Evolutionary conservation across 202 grass and related monocot genomes (phyloP), one percentile per base, ranked within the genome.

Genomic region (Digitaria exilis): DNA sequence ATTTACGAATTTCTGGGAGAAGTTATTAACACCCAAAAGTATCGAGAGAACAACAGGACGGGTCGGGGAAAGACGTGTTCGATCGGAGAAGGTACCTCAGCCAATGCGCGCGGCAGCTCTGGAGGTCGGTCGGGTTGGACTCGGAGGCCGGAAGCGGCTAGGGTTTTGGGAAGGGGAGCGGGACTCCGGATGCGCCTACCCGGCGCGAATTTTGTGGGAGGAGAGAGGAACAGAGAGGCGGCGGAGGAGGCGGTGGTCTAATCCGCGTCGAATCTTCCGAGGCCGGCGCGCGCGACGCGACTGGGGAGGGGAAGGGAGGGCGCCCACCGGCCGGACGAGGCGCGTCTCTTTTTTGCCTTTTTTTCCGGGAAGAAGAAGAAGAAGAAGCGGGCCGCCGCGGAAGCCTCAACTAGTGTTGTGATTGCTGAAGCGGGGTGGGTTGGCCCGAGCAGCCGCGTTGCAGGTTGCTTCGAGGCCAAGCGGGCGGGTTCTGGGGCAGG

Each of bases 141-240:
- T 65, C 18, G 66, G 29, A 15, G 21, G 65, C 9, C 28, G 42
- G 51, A 75, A 51, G 46, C 64, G 39, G 70, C 43, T 88, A 88
- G 81, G 81, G 69, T 88, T 88, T 75, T 43, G 79, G 62, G 28
- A 21, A 21, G 72, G 54, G 25, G 18, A 24, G 67, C 19, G 9
- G 65, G 41, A 14, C 43, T 52, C 25, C 19, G 8, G 75, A 6
- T 46, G 57, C 45, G 58, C 63, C 68, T 9, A 11, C 25, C 30
- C 32, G 21, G 35, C 9, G 66, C 34, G 49, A 34, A 48, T 14
- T 71, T 43, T 19, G 22, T 7, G 35, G 34, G 51, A 69, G 65
- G 6, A 9, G 22, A 5, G 24, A 29, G 29, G 42, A 12, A 51
- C 4, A 78, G 46, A 35, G 18, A 0, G 50, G 10, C 2, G 6